A percentile compares a stretch with the other conserved stretches of the same genome.
These are phyloP conservation scores for Xerocomus brunneocitrinus DNA, from an alignment of 768 basidiomycete genomes.

Conservation along the genomic window DNA sequence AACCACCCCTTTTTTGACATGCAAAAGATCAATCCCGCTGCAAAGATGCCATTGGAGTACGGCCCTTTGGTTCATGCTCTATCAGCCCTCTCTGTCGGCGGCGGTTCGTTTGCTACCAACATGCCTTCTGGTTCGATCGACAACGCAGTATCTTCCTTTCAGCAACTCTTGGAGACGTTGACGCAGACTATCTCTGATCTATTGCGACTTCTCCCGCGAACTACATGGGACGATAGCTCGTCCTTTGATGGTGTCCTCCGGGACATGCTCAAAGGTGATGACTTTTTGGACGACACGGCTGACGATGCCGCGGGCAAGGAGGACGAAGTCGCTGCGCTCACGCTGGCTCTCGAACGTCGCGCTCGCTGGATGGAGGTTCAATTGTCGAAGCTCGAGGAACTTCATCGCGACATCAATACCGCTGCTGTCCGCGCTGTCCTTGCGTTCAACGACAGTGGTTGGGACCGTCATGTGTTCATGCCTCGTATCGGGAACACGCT, in stretches of 20 bases:
- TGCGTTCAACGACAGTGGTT: constrained; percentile 80
- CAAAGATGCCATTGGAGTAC: constrained; percentile 79
- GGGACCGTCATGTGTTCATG: constrained; percentile 67
- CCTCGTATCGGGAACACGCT: constrained; percentile 69
- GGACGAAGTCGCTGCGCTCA: constrained; percentile 82
- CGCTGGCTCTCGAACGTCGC: constrained; percentile 79
- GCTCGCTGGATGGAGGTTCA: constrained; percentile 94
- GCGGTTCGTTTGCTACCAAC: constrained; percentile 72
- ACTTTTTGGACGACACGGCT: constrained; percentile 72
- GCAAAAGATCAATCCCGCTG: constrained; percentile 65
- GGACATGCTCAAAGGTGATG: constrained; percentile 87
- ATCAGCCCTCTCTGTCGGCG: constrained; percentile 80
- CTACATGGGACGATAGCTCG: constrained; percentile 87
- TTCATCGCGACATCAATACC: constrained; percentile 87
- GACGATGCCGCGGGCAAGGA: constrained; percentile 64
- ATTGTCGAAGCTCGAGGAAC: constrained; percentile 80
- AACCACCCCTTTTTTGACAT: constrained; percentile 75
- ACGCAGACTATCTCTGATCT: constrained; percentile 89
- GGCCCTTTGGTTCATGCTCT: constrained; percentile 82
- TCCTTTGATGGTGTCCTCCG: constrained; percentile 82
- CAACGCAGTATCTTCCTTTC: constrained; percentile 85
- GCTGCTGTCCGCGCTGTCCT: constrained; percentile 81
- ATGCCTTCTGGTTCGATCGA: constrained; percentile 88
- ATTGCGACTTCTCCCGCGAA: constrained; percentile 77
- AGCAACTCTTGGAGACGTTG: constrained; percentile 81